Conservation (phyloP, 106 monocot species). For the Apostasia shenzhenica region DNA sequence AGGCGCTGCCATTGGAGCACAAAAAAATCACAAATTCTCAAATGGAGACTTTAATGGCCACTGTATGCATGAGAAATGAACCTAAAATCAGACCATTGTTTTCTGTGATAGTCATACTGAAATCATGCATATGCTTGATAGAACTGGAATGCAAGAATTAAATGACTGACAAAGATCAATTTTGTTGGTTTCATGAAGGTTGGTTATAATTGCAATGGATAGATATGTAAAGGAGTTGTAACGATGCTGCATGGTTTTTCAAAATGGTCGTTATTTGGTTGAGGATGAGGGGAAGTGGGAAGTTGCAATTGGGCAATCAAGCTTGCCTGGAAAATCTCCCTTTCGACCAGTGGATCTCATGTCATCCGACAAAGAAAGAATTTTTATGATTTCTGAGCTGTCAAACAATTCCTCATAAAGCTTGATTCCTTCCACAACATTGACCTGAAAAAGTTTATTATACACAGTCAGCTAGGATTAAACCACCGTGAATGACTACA, state of each 20-base stretch:
- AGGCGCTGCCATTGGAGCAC: no score
- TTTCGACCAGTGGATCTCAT: constrained; percentile 47
- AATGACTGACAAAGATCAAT: not conserved
- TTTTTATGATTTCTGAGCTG: constrained; percentile 32
- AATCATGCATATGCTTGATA: not conserved
- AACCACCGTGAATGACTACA: no score
- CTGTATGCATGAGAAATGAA: no score
- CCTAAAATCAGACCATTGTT: not conserved
- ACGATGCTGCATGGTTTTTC: not conserved
- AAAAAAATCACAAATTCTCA: no score
- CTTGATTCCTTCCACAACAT: constrained; percentile 71
- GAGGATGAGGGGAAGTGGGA: no score
- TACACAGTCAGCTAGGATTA: not conserved
- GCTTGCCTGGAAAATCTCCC: constrained; percentile 59
- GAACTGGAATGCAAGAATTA: not conserved
- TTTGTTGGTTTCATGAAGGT: not conserved
- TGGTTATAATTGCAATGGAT: not conserved
- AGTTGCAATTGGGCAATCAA: not conserved
- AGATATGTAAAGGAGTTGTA: not conserved
- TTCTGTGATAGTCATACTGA: not conserved
- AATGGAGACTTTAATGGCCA: no score
- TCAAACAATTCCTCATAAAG: constrained; percentile 58
- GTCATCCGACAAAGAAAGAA: constrained; percentile 50
- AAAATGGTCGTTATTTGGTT: not conserved
- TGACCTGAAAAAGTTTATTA: constrained; percentile 38